A percentile compares a stretch with the other conserved stretches of the same genome.
phyloP scores from a whole-genome alignment of 768 basidiomycete species.

The Tylopilus subfusipes region DNA sequence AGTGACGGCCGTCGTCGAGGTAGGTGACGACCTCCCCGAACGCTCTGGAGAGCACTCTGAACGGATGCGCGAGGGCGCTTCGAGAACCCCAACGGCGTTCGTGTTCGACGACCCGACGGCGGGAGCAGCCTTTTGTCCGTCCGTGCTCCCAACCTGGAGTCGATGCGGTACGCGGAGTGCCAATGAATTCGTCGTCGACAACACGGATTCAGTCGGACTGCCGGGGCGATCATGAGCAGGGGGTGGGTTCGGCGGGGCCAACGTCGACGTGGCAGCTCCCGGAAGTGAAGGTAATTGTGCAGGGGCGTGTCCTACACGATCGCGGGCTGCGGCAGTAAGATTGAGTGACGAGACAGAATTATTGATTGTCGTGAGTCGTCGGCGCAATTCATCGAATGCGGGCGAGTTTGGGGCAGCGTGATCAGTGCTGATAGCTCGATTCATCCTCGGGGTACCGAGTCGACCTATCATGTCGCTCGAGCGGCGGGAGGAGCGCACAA shows the following conservation, averaged over 20 bases:
- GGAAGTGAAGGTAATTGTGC: slow-evolving; percentile 14
- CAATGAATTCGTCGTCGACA: slow-evolving; percentile 68
- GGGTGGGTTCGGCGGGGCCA: slow-evolving; percentile 24
- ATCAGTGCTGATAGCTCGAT: slow-evolving; percentile 49
- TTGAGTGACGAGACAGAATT: slow-evolving; percentile 64
- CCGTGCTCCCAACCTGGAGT: slow-evolving; percentile 66
- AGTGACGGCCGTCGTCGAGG: slow-evolving; percentile 55
- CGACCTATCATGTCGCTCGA: slow-evolving; percentile 40
- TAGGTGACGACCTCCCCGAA: slow-evolving; percentile 78
- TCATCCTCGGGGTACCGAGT: slow-evolving; percentile 49
- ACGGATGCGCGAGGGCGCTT: slow-evolving; percentile 66
- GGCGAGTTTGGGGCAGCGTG: slow-evolving; percentile 44
- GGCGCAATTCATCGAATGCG: slow-evolving; percentile 75
- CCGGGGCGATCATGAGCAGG: slow-evolving; percentile 50
- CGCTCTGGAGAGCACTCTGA: slow-evolving; percentile 64
- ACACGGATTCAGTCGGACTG: slow-evolving; percentile 81
- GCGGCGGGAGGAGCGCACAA: slow-evolving; percentile 40
- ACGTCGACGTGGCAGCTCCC: slow-evolving; percentile 2
- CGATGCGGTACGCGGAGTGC: slow-evolving; percentile 55
- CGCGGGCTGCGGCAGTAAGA: slow-evolving; percentile 41
- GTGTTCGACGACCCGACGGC: slow-evolving; percentile 83
- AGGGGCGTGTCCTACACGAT: slow-evolving; percentile 35
- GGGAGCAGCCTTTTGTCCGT: slow-evolving; percentile 84
- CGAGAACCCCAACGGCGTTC: slow-evolving; percentile 78
- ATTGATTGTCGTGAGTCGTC: slow-evolving; percentile 72